Percentiles rank a stretch among this genome's conserved stretches.
Evolutionary conservation across 192 early-diverging fungal genomes (phyloP).

Genomic region (Obelidium mucronatum): DNA sequence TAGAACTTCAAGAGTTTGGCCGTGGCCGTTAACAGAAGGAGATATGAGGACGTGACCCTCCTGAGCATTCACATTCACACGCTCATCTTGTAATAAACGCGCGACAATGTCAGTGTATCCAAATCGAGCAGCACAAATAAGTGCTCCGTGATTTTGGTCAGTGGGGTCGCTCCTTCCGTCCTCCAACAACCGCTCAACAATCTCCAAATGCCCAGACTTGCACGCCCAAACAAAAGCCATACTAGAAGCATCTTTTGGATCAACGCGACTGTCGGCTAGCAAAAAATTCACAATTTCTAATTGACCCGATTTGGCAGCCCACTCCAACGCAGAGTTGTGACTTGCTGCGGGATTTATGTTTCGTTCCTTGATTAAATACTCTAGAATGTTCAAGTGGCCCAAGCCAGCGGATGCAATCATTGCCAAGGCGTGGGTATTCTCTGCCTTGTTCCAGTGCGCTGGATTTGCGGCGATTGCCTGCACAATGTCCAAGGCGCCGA

Average conservation of each 20-base stretch:
- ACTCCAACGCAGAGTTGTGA: slow-evolving; percentile 25
- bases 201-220: slow-evolving; percentile 13
- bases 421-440: not conserved
- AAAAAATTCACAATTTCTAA: slow-evolving; percentile 21
- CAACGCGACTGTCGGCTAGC: slow-evolving; percentile 10
- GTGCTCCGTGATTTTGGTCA: slow-evolving; percentile 16
- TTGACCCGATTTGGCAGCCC: slow-evolving; percentile 23
- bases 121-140: slow-evolving; percentile 14
- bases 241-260: slow-evolving; percentile 13
- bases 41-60: not conserved
- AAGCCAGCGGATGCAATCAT: not conserved
- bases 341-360: slow-evolving; percentile 17
- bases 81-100: slow-evolving; percentile 11
- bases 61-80: slow-evolving; percentile 27
- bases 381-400: not conserved
- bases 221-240: slow-evolving; percentile 15
- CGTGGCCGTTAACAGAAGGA: slow-evolving; percentile 3
- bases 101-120: slow-evolving; percentile 35
- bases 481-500: not conserved
- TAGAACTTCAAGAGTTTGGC: not conserved
- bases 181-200: slow-evolving; percentile 23
- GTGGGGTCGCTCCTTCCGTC: slow-evolving; percentile 22
- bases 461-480: not conserved
- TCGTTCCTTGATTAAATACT: not conserved
- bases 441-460: not conserved